These are phyloP conservation scores for Pestalotiopsis sp. DNA, from an alignment of 2,329 filamentous ascomycete species.

Conservation along the genomic window DNA sequence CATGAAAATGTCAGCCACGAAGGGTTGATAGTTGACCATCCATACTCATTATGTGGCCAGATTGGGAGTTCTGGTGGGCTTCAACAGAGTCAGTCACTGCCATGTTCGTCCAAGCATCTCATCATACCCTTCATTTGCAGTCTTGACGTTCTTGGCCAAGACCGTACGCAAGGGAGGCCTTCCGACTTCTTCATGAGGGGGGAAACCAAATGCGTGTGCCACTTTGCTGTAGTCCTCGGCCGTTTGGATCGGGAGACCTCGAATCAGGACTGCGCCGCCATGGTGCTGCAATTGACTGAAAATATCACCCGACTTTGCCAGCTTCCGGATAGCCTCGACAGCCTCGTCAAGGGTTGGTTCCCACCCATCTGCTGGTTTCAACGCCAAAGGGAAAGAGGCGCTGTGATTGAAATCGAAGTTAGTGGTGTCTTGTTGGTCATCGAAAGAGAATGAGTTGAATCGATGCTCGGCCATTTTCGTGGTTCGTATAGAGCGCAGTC, in stretches of 20 bases:
- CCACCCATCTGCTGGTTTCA: slow-evolving; percentile 16
- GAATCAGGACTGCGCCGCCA: slow-evolving; percentile 35
- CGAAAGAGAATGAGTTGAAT: slow-evolving; percentile 23
- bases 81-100: neutral
- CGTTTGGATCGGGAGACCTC: slow-evolving; percentile 32
- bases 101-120: neutral
- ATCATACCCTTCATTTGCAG: slow-evolving; percentile 36
- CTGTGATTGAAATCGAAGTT: slow-evolving; percentile 22
- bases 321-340: slow-evolving; percentile 18
- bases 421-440: slow-evolving; percentile 24
- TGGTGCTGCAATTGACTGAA: slow-evolving; percentile 28
- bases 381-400: slow-evolving; percentile 26
- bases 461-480: neutral
- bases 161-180: slow-evolving; percentile 34
- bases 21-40: slow-evolving; percentile 39
- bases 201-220: slow-evolving; percentile 37
- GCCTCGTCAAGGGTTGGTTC: slow-evolving; percentile 16
- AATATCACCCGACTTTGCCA: slow-evolving; percentile 29
- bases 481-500: neutral
- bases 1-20: slow-evolving; percentile 36
- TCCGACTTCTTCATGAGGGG: slow-evolving; percentile 36
- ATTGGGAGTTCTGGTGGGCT: slow-evolving; percentile 38
- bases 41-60: slow-evolving; percentile 41
- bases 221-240: slow-evolving; percentile 36
- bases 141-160: slow-evolving; percentile 37